Percentiles rank a stretch among this genome's conserved stretches.
Evolutionary conservation across 2,329 filamentous ascomycete species (phyloP).

Genomic region (Aspergillus ruber): DNA sequence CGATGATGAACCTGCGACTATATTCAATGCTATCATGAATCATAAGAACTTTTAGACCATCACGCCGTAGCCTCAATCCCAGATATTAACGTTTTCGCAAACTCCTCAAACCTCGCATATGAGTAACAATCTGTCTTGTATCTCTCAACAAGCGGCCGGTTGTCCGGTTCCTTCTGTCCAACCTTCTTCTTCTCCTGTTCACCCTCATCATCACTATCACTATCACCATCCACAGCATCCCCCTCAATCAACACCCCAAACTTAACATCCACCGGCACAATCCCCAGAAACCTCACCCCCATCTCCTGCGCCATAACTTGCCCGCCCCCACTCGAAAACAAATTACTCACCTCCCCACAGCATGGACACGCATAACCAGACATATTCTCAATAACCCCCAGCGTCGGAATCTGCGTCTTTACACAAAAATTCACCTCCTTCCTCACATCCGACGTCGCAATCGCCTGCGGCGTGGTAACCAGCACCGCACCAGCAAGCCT

Average conservation of each 20-base stretch:
- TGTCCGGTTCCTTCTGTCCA: slow-evolving; percentile 12
- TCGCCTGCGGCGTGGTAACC: slow-evolving; percentile 92
- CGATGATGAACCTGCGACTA: neutral
- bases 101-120: slow-evolving; percentile 35
- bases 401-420: slow-evolving; percentile 70
- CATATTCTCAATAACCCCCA: slow-evolving; percentile 98
- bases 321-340: slow-evolving; percentile 88
- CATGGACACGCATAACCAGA: slow-evolving; percentile 50
- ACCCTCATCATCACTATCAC: slow-evolving; percentile 19
- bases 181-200: slow-evolving; percentile 15
- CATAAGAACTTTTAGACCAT: neutral
- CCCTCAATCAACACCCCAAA: slow-evolving; percentile 83
- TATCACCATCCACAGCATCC: slow-evolving; percentile 17
- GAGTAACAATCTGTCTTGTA: slow-evolving; percentile 39
- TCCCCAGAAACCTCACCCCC: slow-evolving; percentile 73
- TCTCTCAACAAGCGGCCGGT: slow-evolving; percentile 35
- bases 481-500: slow-evolving; percentile 83
- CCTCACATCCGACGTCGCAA: slow-evolving; percentile 86
- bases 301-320: slow-evolving; percentile 85
- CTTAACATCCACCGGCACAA: slow-evolving; percentile 85
- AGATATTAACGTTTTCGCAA: slow-evolving; percentile 30
- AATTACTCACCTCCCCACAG: slow-evolving; percentile 77
- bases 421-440: slow-evolving; percentile 91
- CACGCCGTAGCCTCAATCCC: slow-evolving; percentile 18
- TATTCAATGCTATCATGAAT: neutral